Evolutionary conservation across 2,329 filamentous ascomycete species (phyloP), one percentile per base, ranked within the genome.

Genomic region (Chrysoporthe deuterocubensis): DNA sequence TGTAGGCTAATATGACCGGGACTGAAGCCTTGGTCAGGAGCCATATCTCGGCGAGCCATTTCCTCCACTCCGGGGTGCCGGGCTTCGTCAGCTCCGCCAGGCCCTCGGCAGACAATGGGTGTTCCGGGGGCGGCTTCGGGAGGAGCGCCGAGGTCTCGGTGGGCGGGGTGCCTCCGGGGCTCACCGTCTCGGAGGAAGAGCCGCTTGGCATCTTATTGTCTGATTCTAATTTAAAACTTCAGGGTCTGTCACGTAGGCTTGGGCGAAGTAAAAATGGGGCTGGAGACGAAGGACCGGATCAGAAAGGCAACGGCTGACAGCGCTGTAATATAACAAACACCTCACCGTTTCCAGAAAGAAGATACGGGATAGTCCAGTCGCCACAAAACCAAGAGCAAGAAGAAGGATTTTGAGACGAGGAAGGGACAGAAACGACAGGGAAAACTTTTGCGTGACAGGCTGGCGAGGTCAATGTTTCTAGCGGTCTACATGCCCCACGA

Each of bases 1-100:
- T 90, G 78, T 97, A 97, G 68, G 93, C 93, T 48, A 97, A 76
- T 69, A 96, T 94, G 3, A 96, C 91, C 0, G 93, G 92, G 0
- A 93, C 77, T 0, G 92, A 92, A 34, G 88, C 87, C 72, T 87
- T 89, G 48, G 92, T 78, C 1, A 96, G 81, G 7, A 92, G 79
- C 81, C 86, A 86, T 72, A 92, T 89, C 76, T 96, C 92, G 34
- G 75, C 69, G 3, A 84, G 71, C 81, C 81, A 84, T 74, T 72
- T 69, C 50, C 69, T 71, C 81, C 81, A 84, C 74, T 73, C 69
- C n/a, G 69, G 66, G 54, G 8, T 43, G 57, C 34, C 57, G 48
- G 64, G 48, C n/a, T 65, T 52, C 52, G 54, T 61, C 3, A 40
- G 46, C 65, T 69, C 56, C 21, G 50, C 62, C 42, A 40, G 44